Conservation (phyloP, 225 moss, liverwort and hornwort genomes). For the Thuidium tamariscinum region DNA sequence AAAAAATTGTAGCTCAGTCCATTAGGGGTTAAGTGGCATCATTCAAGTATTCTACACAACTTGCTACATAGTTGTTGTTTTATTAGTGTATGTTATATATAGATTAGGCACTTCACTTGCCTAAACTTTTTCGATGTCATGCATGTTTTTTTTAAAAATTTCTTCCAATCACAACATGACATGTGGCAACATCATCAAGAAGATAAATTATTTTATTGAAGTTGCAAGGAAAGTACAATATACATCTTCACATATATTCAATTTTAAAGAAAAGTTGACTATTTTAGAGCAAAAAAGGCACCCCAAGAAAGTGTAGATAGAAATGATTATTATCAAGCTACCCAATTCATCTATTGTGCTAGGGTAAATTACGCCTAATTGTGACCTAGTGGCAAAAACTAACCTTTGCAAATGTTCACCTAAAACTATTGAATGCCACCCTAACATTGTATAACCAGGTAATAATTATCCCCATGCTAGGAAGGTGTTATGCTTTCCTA, state of each 20-base stretch:
- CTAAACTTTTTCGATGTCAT: background rate
- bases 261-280: rapidly evolving
- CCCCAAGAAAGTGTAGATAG: no score
- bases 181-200: background rate
- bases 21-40: no score
- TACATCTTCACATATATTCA: background rate
- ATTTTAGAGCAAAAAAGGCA: no score
- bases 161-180: background rate
- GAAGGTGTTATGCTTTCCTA: background rate
- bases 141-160: rapidly evolving
- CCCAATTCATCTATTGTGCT: rapidly evolving
- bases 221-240: background rate
- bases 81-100: background rate
- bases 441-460: background rate
- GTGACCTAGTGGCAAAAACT: background rate
- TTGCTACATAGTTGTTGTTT: background rate
- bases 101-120: background rate
- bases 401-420: background rate
- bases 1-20: no score
- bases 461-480: rapidly evolving
- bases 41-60: background rate
- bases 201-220: background rate
- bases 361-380: background rate
- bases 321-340: background rate
- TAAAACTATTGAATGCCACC: rapidly evolving